Evolutionary conservation across 2,329 filamentous ascomycete genomes (phyloP), one percentile per base, ranked within the genome.

Genomic region (Periconia sp.): DNA sequence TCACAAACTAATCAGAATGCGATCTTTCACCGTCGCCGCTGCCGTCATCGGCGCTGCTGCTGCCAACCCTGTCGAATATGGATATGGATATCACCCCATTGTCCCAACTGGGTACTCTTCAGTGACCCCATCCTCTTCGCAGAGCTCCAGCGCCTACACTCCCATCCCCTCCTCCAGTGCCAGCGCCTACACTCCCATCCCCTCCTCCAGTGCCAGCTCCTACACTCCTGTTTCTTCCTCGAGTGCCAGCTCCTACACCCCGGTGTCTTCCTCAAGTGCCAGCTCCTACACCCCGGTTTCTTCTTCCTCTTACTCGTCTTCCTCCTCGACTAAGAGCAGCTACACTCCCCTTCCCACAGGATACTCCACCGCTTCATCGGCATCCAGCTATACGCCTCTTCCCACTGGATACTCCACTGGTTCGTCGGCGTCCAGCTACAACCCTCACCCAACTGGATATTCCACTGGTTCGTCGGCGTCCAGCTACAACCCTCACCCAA

Each of bases 41-140:
- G 65, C 68, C 31, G 52, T 73, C 45, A 52, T 72, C 47, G 68
- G 69, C 46, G 60, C 65, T 50, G 66, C 65, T 53, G 58, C 58
- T 45, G 69, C 69, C 54, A 65, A 64, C 45, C 68, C 68, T 7
- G 42, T 63, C 0, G 58, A 64, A 13, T 64, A 66, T 27, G 59
- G 54, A 13, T 64, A 66, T 27, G 59, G 54, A 14, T 60, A 63
- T 33, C 23, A 31, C 18, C 19, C 47, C 19, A 31, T 53, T 50
- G 23, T 45, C 45, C 48, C 48, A 15, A 46, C 54, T 11, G 49
- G 51, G 6, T 47, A 54, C 33, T 52, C 44, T n/a, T 46, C 53
- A 11, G 52, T 54, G 9, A 30, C 43, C 23, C 23, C 45, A 14
- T 54, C 58, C 17, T 54, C 58, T 37, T 23, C 42, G 33, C 23